Evolutionary conservation across 2,329 filamentous ascomycete genomes (phyloP).

Genomic region (Colletotrichum costaricense): DNA sequence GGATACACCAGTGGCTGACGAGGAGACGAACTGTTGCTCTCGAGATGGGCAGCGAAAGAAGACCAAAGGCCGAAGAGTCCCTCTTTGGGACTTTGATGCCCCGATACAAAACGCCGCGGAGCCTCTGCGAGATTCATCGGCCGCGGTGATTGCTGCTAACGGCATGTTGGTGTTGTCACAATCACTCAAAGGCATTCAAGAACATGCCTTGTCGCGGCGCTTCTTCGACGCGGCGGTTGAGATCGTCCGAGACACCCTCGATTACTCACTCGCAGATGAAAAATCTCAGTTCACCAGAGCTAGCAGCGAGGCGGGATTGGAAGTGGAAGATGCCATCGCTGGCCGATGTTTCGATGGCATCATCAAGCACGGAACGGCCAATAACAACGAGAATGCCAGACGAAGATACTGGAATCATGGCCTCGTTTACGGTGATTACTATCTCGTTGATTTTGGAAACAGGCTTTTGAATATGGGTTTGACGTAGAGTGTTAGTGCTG

Average conservation of each 20-base stretch:
- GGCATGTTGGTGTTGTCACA: constrained; percentile 53
- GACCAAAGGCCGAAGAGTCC: constrained; percentile 43
- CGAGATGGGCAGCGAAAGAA: constrained; percentile 40
- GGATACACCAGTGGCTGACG: constrained; percentile 38
- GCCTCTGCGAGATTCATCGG: constrained; percentile 50
- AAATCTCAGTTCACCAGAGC: constrained; percentile 23
- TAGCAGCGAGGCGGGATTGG: not conserved
- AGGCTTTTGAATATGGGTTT: constrained; percentile 50
- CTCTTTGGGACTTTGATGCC: constrained; percentile 60
- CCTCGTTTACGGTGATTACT: constrained; percentile 62
- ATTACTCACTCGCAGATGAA: constrained; percentile 40
- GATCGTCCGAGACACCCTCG: constrained; percentile 45
- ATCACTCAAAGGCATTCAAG: constrained; percentile 35
- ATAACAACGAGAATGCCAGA: constrained; percentile 45
- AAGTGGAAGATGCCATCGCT: constrained; percentile 15
- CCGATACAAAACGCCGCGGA: constrained; percentile 46
- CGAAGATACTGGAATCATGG: constrained; percentile 51
- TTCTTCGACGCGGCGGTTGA: constrained; percentile 43
- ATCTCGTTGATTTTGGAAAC: constrained; percentile 58
- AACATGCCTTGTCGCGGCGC: constrained; percentile 16
- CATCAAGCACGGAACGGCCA: constrained; percentile 48
- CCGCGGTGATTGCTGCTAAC: constrained; percentile 54
- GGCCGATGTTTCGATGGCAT: constrained; percentile 46
- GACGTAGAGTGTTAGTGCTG: constrained; percentile 6
- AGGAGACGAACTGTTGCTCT: constrained; percentile 48